Conservation (phyloP, 176 grass and related monocot species). For the Eremochloa ophiuroides region DNA sequence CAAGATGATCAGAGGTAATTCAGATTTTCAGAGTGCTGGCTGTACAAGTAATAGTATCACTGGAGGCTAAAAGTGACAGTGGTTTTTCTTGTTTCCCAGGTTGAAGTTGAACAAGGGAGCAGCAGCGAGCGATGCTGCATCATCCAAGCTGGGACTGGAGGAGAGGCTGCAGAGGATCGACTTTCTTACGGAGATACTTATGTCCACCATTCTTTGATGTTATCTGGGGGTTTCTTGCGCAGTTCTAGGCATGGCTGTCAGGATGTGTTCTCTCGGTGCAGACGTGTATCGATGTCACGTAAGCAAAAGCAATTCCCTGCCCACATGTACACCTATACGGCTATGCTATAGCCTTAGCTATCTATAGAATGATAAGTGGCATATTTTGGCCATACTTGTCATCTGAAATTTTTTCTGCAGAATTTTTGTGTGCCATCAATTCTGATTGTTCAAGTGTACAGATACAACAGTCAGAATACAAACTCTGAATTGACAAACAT, state of each 20-base stretch:
- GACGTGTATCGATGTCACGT: neutral
- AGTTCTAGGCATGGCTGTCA: neutral
- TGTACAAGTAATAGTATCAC: neutral
- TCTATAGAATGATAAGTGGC: neutral
- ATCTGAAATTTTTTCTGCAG: neutral
- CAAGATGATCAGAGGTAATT: slow-evolving; percentile 45
- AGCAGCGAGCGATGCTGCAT: slow-evolving; percentile 2
- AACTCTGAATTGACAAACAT: neutral
- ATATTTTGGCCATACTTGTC: neutral
- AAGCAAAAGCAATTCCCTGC: neutral
- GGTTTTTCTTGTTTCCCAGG: slow-evolving; percentile 17
- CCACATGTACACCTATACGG: neutral
- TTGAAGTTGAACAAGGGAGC: slow-evolving; percentile 9
- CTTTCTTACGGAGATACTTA: slow-evolving; percentile 53
- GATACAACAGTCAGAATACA: neutral
- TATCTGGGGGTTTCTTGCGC: neutral
- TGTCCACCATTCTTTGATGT: slow-evolving; percentile 66
- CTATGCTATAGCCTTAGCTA: neutral
- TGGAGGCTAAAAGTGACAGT: neutral
- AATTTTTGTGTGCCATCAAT: neutral
- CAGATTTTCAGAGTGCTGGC: neutral
- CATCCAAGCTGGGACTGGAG: slow-evolving; percentile 41
- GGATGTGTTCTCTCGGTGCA: neutral
- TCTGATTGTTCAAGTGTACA: neutral
- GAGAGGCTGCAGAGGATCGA: slow-evolving; percentile 72